These are phyloP conservation scores for Aspergillus cejpii DNA, from an alignment of 2,329 filamentous ascomycete species.

Conservation along the genomic window DNA sequence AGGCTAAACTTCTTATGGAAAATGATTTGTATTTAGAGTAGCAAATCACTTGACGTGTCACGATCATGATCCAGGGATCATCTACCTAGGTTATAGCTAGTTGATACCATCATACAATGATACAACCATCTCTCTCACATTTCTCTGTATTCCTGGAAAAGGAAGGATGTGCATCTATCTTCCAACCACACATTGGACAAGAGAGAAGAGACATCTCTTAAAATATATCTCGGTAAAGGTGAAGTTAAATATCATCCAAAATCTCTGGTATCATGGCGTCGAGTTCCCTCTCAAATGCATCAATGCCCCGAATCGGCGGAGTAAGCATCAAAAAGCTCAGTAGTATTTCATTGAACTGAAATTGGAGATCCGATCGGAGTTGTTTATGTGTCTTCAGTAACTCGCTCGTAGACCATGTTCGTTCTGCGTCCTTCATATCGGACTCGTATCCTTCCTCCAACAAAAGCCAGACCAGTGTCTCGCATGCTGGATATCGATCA, in stretches of 20 bases:
- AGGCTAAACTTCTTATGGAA: no score
- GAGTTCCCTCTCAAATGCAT: constrained; percentile 32
- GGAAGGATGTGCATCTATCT: no score
- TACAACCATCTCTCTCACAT: no score
- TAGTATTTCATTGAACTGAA: constrained; percentile 37
- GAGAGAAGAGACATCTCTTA: no score
- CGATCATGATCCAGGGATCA: no score
- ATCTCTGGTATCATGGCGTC: constrained; percentile 3
- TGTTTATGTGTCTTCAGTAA: constrained; percentile 32
- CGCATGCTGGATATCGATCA: constrained; percentile 32
- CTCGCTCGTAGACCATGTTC: constrained; percentile 35
- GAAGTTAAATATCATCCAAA: background rate
- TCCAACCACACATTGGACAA: no score
- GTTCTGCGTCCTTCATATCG: constrained; percentile 32
- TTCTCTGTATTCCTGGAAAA: no score
- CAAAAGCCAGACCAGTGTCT: constrained; percentile 38
- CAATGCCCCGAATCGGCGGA: constrained; percentile 27
- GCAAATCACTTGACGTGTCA: no score
- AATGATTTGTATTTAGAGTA: no score
- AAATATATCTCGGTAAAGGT: no score
- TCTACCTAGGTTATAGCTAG: no score
- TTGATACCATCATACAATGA: no score
- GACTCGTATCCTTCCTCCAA: constrained; percentile 33
- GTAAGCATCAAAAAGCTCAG: constrained; percentile 33
- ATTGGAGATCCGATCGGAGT: constrained; percentile 33